Evolutionary conservation across 2,329 filamentous ascomycete genomes (phyloP), one percentile per base, ranked within the genome.

Genomic region (Ophiognomonia clavigignenti-juglandacearum): DNA sequence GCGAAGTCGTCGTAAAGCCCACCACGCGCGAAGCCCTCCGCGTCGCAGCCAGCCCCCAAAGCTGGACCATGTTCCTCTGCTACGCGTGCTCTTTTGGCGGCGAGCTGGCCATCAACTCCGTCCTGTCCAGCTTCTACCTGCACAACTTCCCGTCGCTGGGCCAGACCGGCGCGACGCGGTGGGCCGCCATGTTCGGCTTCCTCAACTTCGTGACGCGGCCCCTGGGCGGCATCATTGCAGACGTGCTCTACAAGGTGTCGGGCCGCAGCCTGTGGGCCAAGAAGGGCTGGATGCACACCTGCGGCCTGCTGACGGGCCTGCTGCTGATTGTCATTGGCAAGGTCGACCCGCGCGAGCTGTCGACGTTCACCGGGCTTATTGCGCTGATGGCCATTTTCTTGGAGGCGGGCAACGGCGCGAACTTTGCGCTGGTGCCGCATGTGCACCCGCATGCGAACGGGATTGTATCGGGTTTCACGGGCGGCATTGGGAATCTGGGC

Each of bases 371-470:
- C 47, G 88, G 86, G 1, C 79, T 96, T 6, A 70, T 95, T 8
- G 83, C 84, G 1, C 77, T 88, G 9, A 77, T 90, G 69, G 88
- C 86, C 1, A 75, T 95, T 61, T 95, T 95, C 70, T 68, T 90
- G 36, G 88, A 95, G 63, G 88, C 86, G 2, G 83, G 83, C 35
- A 96, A 96, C 61, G 91, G 91, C 1, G 83, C 88, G 34, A 93
- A 88, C 68, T 96, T 93, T 65, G 81, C 88, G 0, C 75, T 96
- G 6, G 85, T 96, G 20, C 89, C 90, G 4, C 91, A 96, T 61
- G 85, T 95, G 1, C 86, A 91, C 64, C 88, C 88, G 1, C 77
- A 76, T 51, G 87, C 88, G 51, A 96, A 95, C 64, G 90, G 88
- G 13, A 63, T 77, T 47, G 76, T 96, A 6, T 87, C 85, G 1